Evolutionary conservation across 2,329 filamentous ascomycete species (phyloP).

Genomic region (Diaporthe sp.): DNA sequence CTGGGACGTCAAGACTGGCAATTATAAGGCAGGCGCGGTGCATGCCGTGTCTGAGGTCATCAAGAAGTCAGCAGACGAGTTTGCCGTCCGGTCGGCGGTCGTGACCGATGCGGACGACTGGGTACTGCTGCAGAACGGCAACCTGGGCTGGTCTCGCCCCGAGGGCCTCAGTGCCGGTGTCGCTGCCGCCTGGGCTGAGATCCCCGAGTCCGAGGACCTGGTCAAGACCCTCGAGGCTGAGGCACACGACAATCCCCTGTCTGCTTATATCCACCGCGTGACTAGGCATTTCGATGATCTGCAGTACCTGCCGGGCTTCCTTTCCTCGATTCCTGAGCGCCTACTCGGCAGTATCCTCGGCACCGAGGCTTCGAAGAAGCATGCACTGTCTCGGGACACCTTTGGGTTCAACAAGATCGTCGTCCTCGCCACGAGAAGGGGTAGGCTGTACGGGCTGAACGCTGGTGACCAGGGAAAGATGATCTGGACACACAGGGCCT

Average conservation of each 20-base stretch:
- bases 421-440: slow-evolving; percentile 81
- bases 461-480: slow-evolving; percentile 78
- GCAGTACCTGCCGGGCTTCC: slow-evolving; percentile 77
- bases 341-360: slow-evolving; percentile 74
- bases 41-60: slow-evolving; percentile 87
- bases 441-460: slow-evolving; percentile 84
- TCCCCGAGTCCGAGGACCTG: slow-evolving; percentile 77
- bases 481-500: slow-evolving; percentile 78
- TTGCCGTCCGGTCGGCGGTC: slow-evolving; percentile 82
- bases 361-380: slow-evolving; percentile 57
- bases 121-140: slow-evolving; percentile 85
- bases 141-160: slow-evolving; percentile 80
- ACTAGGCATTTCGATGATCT: slow-evolving; percentile 85
- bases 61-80: slow-evolving; percentile 72
- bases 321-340: slow-evolving; percentile 75
- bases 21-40: slow-evolving; percentile 59
- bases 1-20: slow-evolving; percentile 70
- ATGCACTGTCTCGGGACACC: slow-evolving; percentile 70
- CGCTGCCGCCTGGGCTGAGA: slow-evolving; percentile 83
- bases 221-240: slow-evolving; percentile 87
- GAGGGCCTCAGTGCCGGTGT: slow-evolving; percentile 86
- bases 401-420: slow-evolving; percentile 93
- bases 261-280: slow-evolving; percentile 89
- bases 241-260: slow-evolving; percentile 80
- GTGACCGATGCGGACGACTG: slow-evolving; percentile 78